Evolutionary conservation across 192 early-diverging fungal genomes (phyloP).

Genomic region (Polychytrium aggregatum): DNA sequence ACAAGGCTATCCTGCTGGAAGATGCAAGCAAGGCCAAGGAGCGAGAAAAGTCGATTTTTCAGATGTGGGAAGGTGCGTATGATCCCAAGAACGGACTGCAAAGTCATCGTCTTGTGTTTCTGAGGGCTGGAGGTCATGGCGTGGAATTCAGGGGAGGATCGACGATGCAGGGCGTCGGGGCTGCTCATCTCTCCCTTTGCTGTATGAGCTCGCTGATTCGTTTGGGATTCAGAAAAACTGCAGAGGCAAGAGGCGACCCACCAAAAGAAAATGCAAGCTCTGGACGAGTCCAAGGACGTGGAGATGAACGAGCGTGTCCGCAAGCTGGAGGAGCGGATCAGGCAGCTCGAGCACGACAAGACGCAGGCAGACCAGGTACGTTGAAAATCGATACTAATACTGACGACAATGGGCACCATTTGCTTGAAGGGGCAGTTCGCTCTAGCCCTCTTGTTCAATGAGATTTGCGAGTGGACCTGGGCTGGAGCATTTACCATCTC

Average conservation of each 20-base stretch:
- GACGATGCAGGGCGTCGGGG: no score
- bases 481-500: background rate
- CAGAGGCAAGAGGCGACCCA: conserved; percentile 8
- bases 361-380: conserved; percentile 11
- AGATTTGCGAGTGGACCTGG: background rate
- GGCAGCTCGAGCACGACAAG: conserved; percentile 7
- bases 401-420: no score
- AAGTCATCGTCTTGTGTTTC: background rate
- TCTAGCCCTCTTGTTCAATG: no score
- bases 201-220: no score
- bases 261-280: conserved; percentile 7
- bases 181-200: no score
- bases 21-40: conserved; percentile 30
- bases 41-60: conserved; percentile 10
- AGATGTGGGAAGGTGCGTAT: conserved; percentile 16
- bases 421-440: no score
- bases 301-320: conserved; percentile 6
- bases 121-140: background rate
- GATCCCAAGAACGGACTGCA: no score
- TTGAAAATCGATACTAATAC: background rate
- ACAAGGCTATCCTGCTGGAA: conserved; percentile 29
- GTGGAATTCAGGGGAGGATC: background rate
- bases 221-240: conserved; percentile 14
- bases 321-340: conserved; percentile 14
- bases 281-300: conserved; percentile 15